Percentiles rank a stretch among this genome's conserved stretches.
Evolutionary conservation across 2,329 filamentous ascomycete species (phyloP).

Genomic region (Ascochyta pisi): DNA sequence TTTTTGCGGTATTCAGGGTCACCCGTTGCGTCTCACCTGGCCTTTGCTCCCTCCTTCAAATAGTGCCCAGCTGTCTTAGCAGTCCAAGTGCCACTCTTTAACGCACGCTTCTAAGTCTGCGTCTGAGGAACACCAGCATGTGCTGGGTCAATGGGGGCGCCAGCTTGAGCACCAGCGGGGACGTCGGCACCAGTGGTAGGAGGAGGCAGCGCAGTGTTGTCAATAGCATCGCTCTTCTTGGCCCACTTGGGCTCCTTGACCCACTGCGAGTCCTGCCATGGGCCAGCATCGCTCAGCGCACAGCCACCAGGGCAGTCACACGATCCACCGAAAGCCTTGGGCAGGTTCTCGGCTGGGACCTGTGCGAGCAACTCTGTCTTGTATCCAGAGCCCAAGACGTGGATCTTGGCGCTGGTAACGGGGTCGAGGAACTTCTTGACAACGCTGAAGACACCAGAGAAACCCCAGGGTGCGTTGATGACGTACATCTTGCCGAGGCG

Average conservation of each 20-base stretch:
- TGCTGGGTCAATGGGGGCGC: constrained; percentile 9
- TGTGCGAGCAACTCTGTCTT: constrained; percentile 84
- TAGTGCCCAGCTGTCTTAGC: constrained; percentile 6
- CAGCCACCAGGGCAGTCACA: constrained; percentile 87
- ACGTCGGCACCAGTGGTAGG: constrained; percentile 27
- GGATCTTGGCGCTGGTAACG: constrained; percentile 94
- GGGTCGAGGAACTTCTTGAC: constrained; percentile 96
- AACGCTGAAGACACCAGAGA: constrained; percentile 82
- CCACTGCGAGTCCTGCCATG: constrained; percentile 80
- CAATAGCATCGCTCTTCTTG: constrained; percentile 47
- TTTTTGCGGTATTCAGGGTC: background rate
- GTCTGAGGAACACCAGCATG: constrained; percentile 24
- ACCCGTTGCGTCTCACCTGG: background rate
- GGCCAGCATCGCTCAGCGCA: constrained; percentile 84
- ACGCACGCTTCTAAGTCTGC: constrained; percentile 9
- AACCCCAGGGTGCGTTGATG: constrained; percentile 98
- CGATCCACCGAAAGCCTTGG: constrained; percentile 80
- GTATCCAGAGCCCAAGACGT: constrained; percentile 83
- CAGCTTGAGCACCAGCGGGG: constrained; percentile 25
- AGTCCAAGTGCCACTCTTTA: background rate
- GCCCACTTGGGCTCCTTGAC: constrained; percentile 63
- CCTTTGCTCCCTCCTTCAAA: background rate
- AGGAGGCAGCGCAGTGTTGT: constrained; percentile 41
- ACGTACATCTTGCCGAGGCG: constrained; percentile 94
- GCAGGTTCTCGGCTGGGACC: constrained; percentile 88